Conservation (phyloP, 495 filamentous ascomycete genomes). For the Aspergillus sclerotioniger region DNA sequence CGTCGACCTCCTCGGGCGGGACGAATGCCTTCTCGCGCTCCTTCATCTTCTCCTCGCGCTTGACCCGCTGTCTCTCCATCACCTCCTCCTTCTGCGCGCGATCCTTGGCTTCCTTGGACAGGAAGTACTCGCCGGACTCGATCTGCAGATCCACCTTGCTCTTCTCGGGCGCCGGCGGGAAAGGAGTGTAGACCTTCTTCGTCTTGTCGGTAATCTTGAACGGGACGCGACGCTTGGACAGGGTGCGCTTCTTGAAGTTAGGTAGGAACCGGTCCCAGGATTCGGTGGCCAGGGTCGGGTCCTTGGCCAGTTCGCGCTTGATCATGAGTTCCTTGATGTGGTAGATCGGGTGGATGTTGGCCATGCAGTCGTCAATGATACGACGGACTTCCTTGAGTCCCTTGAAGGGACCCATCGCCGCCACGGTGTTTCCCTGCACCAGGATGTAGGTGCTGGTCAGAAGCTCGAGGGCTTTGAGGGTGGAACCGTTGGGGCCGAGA, state of each 20-base stretch:
- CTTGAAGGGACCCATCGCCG: constrained; percentile 86
- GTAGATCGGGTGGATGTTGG: constrained; percentile 89
- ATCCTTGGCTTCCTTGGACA: constrained; percentile 88
- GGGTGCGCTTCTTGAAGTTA: constrained; percentile 94
- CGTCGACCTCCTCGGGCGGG: constrained; percentile 70
- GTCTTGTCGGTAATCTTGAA: constrained; percentile 87
- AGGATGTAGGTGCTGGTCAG: constrained; percentile 91
- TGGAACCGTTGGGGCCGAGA: constrained; percentile 78
- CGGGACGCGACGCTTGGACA: constrained; percentile 79
- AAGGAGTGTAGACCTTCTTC: constrained; percentile 91
- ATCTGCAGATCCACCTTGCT: constrained; percentile 98
- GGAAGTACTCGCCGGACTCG: constrained; percentile 96
- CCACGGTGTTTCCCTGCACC: constrained; percentile 95
- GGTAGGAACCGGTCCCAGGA: constrained; percentile 96
- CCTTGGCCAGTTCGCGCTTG: constrained; percentile 95
- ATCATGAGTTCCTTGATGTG: constrained; percentile 99
- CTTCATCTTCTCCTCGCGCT: constrained; percentile 84
- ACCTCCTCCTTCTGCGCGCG: constrained; percentile 73
- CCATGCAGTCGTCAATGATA: constrained; percentile 94
- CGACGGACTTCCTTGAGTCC: constrained; percentile 89
- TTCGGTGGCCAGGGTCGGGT: constrained; percentile 80
- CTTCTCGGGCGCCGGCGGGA: constrained; percentile 74
- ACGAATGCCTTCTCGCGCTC: constrained; percentile 82
- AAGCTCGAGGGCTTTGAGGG: constrained; percentile 93
- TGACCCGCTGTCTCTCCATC: constrained; percentile 75